Evolutionary conservation across 1,284 basidiomycete genomes (phyloP), one percentile per base, ranked within the genome.

Genomic region (Ustilago lituana): DNA sequence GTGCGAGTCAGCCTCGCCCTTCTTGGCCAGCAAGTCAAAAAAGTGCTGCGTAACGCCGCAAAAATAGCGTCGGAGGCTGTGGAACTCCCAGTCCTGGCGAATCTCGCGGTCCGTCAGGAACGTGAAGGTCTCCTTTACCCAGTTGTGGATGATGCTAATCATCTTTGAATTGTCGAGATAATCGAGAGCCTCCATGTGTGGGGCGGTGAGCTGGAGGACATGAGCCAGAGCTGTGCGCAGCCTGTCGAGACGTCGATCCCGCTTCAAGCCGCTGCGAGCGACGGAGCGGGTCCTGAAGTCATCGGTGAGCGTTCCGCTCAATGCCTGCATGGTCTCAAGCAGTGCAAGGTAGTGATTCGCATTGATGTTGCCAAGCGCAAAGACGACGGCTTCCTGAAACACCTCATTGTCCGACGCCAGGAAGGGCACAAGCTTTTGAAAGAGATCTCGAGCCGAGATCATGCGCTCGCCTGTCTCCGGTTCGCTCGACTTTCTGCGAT

Each of bases 201-300:
- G 89, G 2, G 93, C 89, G 1, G 93, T 93, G 26, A 94, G 86
- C 76, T 89, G 89, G 79, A 94, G 93, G 27, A 95, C 93, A 40
- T 92, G 89, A 7, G 91, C 91, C n/a, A 95, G 89, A 12, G 92
- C 90, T 1, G 91, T 92, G 83, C 92, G 91, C 36, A 95, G 86
- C 14, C 91, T 88, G 66, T 91, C 91, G 72, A 93, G 90, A 41
- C 89, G 86, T 39, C 90, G 87, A 47, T 86, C 87, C 5, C 90
- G 87, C 39, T 82, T 69, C 39, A 65, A 39, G 2, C 65, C 66
- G 35, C 40, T 63, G 20, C 70, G 58, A 22, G 67, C 60, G 27
- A 70, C 58, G 57, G 59, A 62, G n/a, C 85, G 83, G 54, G 88
- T 84, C 44, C 26, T 63, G 39, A 87, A 85, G 65, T 93, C 91